Evolutionary conservation across 2,329 filamentous ascomycete genomes (phyloP).

Genomic region (Epichloe baconii): DNA sequence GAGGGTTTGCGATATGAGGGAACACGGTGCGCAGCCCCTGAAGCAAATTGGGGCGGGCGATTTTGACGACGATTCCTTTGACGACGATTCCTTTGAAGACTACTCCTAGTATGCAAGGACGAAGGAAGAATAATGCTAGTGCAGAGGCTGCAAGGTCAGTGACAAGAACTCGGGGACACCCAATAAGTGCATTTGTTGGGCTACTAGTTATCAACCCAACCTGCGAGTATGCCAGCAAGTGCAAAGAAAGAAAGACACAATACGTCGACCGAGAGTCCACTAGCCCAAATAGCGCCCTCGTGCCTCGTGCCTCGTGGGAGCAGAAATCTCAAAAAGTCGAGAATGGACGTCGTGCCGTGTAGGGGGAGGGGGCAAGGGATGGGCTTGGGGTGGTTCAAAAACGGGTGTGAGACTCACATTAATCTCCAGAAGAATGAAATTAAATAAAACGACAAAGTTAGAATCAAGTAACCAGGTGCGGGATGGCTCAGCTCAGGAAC

Average conservation of each 20-base stretch:
- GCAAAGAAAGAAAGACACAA: neutral
- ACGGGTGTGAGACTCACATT: constrained; percentile 20
- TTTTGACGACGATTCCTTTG: too few relatives aligned
- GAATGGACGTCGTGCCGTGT: neutral
- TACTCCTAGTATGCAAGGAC: too few relatives aligned
- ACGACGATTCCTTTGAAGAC: too few relatives aligned
- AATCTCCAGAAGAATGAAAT: constrained; percentile 14
- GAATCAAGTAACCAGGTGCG: neutral
- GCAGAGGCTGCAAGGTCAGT: too few relatives aligned
- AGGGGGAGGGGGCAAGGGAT: constrained; percentile 9
- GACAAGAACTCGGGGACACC: too few relatives aligned
- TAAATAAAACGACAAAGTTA: neutral
- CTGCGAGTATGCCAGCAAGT: too few relatives aligned
- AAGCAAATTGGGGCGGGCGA: too few relatives aligned
- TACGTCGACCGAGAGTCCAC: neutral
- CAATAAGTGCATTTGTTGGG: too few relatives aligned
- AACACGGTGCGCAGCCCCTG: too few relatives aligned
- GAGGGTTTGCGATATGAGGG: too few relatives aligned
- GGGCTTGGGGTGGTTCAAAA: constrained; percentile 10
- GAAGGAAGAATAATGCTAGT: too few relatives aligned
- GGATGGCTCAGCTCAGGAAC: neutral
- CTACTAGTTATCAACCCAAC: too few relatives aligned
- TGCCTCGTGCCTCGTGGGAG: neutral
- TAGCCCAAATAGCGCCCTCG: neutral
- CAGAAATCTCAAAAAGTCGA: neutral